Conservation (phyloP, 2,329 filamentous ascomycete species). For the Diplodia scrobiculata region DNA sequence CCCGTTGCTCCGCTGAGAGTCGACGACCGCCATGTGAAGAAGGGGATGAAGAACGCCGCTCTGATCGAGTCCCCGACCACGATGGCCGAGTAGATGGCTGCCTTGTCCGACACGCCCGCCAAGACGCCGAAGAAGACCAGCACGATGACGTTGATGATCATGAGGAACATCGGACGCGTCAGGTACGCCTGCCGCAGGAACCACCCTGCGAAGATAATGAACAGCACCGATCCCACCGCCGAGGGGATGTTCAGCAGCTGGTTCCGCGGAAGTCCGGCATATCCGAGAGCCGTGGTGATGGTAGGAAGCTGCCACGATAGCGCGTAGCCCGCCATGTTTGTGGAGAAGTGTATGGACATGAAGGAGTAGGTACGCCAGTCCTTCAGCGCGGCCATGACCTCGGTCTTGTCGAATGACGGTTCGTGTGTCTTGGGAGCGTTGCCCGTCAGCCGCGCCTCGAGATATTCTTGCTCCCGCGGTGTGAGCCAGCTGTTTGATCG, state of each 20-base stretch:
- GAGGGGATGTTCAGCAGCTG: constrained; percentile 53
- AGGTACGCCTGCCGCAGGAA: constrained; percentile 48
- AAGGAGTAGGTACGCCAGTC: constrained; percentile 45
- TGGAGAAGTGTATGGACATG: constrained; percentile 43
- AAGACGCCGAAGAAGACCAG: constrained; percentile 52
- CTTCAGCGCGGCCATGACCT: constrained; percentile 43
- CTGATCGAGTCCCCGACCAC: constrained; percentile 52
- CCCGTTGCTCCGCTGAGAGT: constrained; percentile 50
- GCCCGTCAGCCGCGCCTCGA: constrained; percentile 46
- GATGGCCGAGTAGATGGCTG: constrained; percentile 51
- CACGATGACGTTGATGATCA: constrained; percentile 48
- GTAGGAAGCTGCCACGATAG: constrained; percentile 50
- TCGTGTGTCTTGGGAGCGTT: constrained; percentile 48
- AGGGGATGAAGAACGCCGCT: constrained; percentile 50
- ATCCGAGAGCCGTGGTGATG: constrained; percentile 49
- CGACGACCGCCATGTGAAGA: constrained; percentile 51
- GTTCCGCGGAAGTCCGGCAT: constrained; percentile 48
- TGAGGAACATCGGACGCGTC: constrained; percentile 48
- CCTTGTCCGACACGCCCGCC: constrained; percentile 44
- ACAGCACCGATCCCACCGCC: constrained; percentile 47
- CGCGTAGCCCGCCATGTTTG: constrained; percentile 49
- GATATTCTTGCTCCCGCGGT: constrained; percentile 46
- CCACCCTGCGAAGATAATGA: constrained; percentile 48
- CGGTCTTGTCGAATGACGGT: constrained; percentile 41
- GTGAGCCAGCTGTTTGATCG: constrained; percentile 46